A percentile compares a stretch with the other conserved stretches of the same genome.
phyloP scores from a whole-genome alignment of 108 stramenopile species.

The Cyclotella cryptica region DNA sequence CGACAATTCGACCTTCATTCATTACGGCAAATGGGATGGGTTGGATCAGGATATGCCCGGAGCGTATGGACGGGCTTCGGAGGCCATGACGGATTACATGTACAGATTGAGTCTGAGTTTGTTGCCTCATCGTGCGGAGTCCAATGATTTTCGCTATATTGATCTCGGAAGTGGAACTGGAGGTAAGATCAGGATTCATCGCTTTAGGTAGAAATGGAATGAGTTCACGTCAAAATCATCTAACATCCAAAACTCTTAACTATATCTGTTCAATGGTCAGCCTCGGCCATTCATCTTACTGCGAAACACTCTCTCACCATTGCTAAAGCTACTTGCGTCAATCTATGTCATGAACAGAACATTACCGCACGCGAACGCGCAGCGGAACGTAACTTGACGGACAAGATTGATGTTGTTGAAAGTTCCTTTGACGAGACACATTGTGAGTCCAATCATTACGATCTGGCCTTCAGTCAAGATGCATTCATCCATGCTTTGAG shows the following conservation, averaged over 20 bases:
- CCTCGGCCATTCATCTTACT: constrained; percentile 37
- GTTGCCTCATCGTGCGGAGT: constrained; percentile 31
- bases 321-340: constrained; percentile 51
- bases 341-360: constrained; percentile 66
- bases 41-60: constrained; percentile 38
- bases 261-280: too few species aligned
- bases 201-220: too few species aligned
- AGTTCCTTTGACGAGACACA: constrained; percentile 50
- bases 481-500: constrained; percentile 64
- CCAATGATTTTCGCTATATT: constrained; percentile 24
- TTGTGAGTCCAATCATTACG: constrained; percentile 49
- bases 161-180: constrained; percentile 64
- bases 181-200: constrained; percentile 15
- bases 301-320: constrained; percentile 5
- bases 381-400: constrained; percentile 36
- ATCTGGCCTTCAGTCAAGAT: constrained; percentile 64
- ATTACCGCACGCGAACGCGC: constrained; percentile 50
- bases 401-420: constrained; percentile 45
- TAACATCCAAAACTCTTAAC: too few species aligned
- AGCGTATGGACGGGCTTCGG: constrained; percentile 47
- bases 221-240: too few species aligned
- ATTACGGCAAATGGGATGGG: constrained; percentile 58
- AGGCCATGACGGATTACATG: constrained; percentile 59
- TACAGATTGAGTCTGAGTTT: constrained; percentile 29
- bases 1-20: constrained; percentile 46